These are phyloP conservation scores for Lablab purpureus DNA, from an alignment of 306 rosid genomes.

Conservation along the genomic window DNA sequence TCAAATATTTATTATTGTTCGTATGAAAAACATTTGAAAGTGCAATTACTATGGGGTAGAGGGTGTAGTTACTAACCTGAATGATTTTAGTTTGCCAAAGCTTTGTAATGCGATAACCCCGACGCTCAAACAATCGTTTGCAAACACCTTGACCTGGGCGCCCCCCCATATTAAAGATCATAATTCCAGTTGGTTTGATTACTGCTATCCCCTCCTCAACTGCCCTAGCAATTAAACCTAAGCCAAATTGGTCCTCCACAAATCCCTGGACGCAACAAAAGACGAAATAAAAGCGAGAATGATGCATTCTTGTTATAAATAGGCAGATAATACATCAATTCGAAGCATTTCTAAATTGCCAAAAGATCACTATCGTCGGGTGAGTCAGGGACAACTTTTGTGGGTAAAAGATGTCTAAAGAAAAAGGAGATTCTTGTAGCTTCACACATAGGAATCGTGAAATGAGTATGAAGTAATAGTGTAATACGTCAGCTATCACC, in stretches of 20 bases:
- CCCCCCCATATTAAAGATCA: conserved; percentile 98
- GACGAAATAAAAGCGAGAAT: conserved; percentile 34
- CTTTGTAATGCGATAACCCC: conserved; percentile 80
- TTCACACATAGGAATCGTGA: conserved; percentile 27
- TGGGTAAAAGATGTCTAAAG: conserved; percentile 14
- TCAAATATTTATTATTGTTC: too few species aligned
- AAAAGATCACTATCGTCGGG: conserved; percentile 4
- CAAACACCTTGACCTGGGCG: conserved; percentile 99
- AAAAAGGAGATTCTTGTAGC: conserved; percentile 26
- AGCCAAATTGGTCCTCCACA: conserved; percentile 98
- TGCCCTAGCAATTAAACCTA: conserved; percentile 97
- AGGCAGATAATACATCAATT: conserved; percentile 8
- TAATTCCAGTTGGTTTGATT: conserved; percentile 88
- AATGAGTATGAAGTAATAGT: conserved; percentile 15
- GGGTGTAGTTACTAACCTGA: conserved; percentile 66
- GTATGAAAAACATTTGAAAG: too few species aligned
- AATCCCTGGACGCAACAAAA: conserved; percentile 72
- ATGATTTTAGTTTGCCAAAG: conserved; percentile 98
- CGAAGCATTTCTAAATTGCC: conserved; percentile 25
- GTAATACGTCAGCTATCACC: conserved; percentile 15
- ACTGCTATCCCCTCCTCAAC: conserved; percentile 97
- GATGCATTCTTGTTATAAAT: conserved; percentile 13
- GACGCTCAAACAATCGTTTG: conserved; percentile 92
- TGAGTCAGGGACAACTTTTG: conserved; percentile 32
- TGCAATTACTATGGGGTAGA: too few species aligned